Conservation (phyloP, 805 yeast species). For the Saccharomycopsis javanensis region DNA sequence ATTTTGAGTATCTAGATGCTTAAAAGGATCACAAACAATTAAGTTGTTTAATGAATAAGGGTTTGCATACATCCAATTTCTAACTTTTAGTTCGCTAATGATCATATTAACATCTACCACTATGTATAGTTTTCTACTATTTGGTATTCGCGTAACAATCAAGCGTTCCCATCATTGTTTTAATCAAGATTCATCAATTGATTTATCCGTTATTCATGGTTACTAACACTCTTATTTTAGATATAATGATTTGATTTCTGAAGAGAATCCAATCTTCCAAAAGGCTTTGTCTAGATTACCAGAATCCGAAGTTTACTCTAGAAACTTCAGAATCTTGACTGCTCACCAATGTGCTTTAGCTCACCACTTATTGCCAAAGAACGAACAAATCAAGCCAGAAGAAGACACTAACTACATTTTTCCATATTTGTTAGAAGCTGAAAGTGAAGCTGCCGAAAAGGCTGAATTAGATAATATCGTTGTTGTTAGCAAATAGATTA, state of each 20-base stretch:
- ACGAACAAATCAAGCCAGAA: constrained; percentile 66
- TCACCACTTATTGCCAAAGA: constrained; percentile 75
- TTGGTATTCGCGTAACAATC: too few species aligned
- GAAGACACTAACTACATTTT: constrained; percentile 77
- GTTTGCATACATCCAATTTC: too few species aligned
- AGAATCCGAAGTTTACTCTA: constrained; percentile 71
- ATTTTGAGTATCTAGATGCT: too few species aligned
- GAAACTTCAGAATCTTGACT: constrained; percentile 84
- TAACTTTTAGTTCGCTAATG: too few species aligned
- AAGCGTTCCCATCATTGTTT: too few species aligned
- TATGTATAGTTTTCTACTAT: too few species aligned
- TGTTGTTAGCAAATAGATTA: constrained; percentile 19
- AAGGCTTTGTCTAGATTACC: constrained; percentile 86
- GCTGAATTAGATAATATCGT: constrained; percentile 75
- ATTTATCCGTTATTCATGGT: too few species aligned
- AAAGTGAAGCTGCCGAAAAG: constrained; percentile 83
- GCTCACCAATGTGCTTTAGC: constrained; percentile 83
- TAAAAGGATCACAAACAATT: too few species aligned
- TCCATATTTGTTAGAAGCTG: constrained; percentile 89
- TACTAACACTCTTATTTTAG: constrained; percentile 25
- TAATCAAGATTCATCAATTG: too few species aligned
- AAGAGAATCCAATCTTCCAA: constrained; percentile 80
- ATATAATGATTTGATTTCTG: constrained; percentile 78
- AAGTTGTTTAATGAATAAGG: too few species aligned
- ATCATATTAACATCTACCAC: too few species aligned